Conservation (phyloP, 1,139 yeast species). For the Pichia sp. region DNA sequence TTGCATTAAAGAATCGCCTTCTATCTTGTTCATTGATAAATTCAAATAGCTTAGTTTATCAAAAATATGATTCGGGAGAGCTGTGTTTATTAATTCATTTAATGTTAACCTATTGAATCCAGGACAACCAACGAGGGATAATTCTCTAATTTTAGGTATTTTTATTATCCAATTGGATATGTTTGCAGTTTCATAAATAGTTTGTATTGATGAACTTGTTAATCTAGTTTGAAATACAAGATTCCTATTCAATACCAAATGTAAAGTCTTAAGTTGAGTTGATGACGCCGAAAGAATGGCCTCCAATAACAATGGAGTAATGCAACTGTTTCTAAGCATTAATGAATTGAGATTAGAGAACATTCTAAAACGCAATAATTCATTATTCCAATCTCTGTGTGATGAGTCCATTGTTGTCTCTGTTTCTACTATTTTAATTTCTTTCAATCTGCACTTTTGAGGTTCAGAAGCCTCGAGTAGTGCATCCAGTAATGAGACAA, state of each 20-base stretch:
- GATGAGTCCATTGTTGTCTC: constrained; percentile 1
- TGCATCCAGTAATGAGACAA: not conserved
- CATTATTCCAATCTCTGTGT: constrained; percentile 5
- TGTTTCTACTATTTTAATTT: constrained; percentile 2
- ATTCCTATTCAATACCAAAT: constrained; percentile 17
- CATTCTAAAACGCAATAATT: constrained; percentile 5
- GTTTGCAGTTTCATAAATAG: constrained; percentile 14
- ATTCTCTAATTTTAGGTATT: constrained; percentile 20
- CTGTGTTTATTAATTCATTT: constrained; percentile 14
- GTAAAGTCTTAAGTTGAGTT: constrained; percentile 13
- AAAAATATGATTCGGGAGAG: constrained; percentile 11
- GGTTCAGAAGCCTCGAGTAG: not conserved
- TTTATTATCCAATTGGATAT: constrained; percentile 10
- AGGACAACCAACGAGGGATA: constrained; percentile 22
- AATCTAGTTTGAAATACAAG: constrained; percentile 19
- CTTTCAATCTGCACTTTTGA: not conserved
- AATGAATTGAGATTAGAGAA: constrained; percentile 15
- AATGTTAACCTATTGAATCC: constrained; percentile 24
- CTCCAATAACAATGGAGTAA: constrained; percentile 18
- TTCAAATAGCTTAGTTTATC: constrained; percentile 17
- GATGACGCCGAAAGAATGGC: constrained; percentile 19
- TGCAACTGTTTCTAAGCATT: constrained; percentile 19
- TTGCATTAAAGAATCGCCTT: constrained; percentile 24
- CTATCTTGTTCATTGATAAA: constrained; percentile 24
- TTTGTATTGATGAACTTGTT: constrained; percentile 10